phyloP scores from a whole-genome alignment of 2,329 filamentous ascomycete species.

The Penicillium sp. region DNA sequence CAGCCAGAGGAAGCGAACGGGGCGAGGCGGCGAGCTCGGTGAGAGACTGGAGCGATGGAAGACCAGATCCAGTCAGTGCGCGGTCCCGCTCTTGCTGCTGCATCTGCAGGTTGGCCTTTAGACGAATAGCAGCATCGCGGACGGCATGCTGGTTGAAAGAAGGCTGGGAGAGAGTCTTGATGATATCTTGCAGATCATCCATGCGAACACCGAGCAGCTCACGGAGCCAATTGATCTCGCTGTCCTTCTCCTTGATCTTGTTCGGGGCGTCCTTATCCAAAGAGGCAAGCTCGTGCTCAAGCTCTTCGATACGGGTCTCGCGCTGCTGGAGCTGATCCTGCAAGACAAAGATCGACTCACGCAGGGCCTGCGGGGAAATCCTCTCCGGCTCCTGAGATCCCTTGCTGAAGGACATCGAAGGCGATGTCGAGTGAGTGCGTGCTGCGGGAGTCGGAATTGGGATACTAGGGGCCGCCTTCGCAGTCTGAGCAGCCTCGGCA shows the following conservation, averaged over 20 bases:
- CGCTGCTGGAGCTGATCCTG: slow-evolving; percentile 96
- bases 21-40: slow-evolving; percentile 77
- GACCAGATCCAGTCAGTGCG: slow-evolving; percentile 66
- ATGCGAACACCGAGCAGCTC: slow-evolving; percentile 89
- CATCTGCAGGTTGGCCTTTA: slow-evolving; percentile 96
- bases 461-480: slow-evolving; percentile 47
- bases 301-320: slow-evolving; percentile 83
- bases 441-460: slow-evolving; percentile 35
- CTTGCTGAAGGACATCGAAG: slow-evolving; percentile 49
- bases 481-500: slow-evolving; percentile 69
- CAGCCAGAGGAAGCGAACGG: slow-evolving; percentile 74
- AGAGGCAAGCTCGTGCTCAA: slow-evolving; percentile 70
- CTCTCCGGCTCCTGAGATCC: slow-evolving; percentile 69
- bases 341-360: slow-evolving; percentile 92
- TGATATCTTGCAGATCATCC: slow-evolving; percentile 90
- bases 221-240: slow-evolving; percentile 92
- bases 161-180: slow-evolving; percentile 73
- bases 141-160: slow-evolving; percentile 76
- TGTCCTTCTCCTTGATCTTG: slow-evolving; percentile 88
- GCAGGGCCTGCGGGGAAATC: slow-evolving; percentile 89
- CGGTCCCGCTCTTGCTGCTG: slow-evolving; percentile 94
- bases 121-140: slow-evolving; percentile 86
- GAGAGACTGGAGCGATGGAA: slow-evolving; percentile 76
- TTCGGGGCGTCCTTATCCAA: slow-evolving; percentile 74
- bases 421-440: slow-evolving; percentile 48